Percentiles rank a stretch among this genome's conserved stretches.
phyloP scores from a whole-genome alignment of 495 filamentous ascomycete species.

The Pyrenopolyporus hunteri region DNA sequence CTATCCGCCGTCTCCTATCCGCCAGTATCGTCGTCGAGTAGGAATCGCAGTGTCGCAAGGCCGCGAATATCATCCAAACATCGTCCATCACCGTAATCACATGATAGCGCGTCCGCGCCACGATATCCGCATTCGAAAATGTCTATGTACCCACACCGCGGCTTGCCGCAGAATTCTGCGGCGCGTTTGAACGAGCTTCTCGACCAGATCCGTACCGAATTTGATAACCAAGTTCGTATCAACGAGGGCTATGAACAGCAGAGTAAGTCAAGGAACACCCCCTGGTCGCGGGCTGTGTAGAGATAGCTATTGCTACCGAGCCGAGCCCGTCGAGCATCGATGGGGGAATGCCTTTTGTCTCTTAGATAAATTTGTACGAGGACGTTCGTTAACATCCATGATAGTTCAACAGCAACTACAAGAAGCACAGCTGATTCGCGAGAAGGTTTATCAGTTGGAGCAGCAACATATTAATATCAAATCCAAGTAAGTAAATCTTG shows the following conservation, averaged over 20 bases:
- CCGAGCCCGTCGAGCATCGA: no score
- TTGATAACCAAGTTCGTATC: slow-evolving; percentile 77
- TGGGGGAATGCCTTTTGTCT: no score
- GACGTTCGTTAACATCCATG: slow-evolving; percentile 6
- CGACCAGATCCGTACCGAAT: slow-evolving; percentile 88
- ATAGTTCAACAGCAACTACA: slow-evolving; percentile 84
- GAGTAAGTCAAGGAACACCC: slow-evolving; percentile 67
- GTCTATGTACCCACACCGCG: slow-evolving; percentile 93
- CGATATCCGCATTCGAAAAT: slow-evolving; percentile 45
- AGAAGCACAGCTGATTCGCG: slow-evolving; percentile 90
- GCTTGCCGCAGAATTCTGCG: slow-evolving; percentile 68
- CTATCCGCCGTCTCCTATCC: neutral
- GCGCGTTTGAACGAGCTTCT: slow-evolving; percentile 84
- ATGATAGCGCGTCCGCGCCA: neutral
- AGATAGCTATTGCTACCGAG: no score
- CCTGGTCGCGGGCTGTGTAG: no score
- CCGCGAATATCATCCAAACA: neutral
- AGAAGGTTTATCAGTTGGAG: slow-evolving; percentile 90
- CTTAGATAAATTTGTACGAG: no score
- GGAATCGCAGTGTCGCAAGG: neutral
- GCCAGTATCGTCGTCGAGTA: neutral
- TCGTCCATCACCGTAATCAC: neutral
- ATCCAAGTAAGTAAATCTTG: slow-evolving; percentile 69
- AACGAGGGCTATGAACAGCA: slow-evolving; percentile 86
- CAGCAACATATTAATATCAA: slow-evolving; percentile 86